A percentile compares a stretch with the other conserved stretches of the same genome.
phyloP scores from a whole-genome alignment of 75 land plant genomes.

The Azolla pinnata region DNA sequence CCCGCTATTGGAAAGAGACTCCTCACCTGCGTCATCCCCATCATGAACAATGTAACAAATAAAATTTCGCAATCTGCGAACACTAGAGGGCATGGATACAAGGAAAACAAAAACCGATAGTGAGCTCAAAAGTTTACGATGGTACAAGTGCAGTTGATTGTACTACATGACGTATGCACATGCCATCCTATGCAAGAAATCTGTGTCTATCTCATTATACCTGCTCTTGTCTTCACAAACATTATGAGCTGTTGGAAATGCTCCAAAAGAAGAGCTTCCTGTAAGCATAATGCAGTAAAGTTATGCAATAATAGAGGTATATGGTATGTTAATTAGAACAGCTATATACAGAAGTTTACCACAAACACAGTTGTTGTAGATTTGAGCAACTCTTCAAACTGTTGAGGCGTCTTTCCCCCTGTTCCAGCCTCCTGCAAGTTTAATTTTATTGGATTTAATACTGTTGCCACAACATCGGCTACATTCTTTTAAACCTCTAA shows the following conservation, averaged over 20 bases:
- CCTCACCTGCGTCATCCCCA: conserved; percentile 90
- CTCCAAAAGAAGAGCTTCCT: conserved; percentile 91
- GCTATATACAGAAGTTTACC: conserved; percentile 30
- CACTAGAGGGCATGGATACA: neutral
- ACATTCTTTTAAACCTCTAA: too few relatives aligned
- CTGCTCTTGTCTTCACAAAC: conserved; percentile 91
- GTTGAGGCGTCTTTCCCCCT: conserved; percentile 78
- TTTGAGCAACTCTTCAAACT: conserved; percentile 92
- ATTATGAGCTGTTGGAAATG: conserved; percentile 72
- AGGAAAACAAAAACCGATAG: neutral
- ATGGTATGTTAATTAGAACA: neutral
- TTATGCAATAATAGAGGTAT: neutral
- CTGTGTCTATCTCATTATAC: conserved; percentile 50
- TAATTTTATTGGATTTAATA: too few relatives aligned
- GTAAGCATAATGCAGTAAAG: conserved; percentile 13
- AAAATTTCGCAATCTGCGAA: too few relatives aligned
- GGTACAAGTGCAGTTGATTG: too few relatives aligned
- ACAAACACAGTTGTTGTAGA: conserved; percentile 79
- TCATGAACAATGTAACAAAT: too few relatives aligned
- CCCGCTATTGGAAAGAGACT: conserved; percentile 38
- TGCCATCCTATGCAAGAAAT: too few relatives aligned
- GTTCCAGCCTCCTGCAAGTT: conserved; percentile 80
- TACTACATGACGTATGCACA: too few relatives aligned
- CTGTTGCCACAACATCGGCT: too few relatives aligned
- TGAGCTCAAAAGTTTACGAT: too few relatives aligned